A percentile compares a stretch with the other conserved stretches of the same genome.
Evolutionary conservation across 1,284 basidiomycete species (phyloP).

Genomic region (Inonotus obliquus): DNA sequence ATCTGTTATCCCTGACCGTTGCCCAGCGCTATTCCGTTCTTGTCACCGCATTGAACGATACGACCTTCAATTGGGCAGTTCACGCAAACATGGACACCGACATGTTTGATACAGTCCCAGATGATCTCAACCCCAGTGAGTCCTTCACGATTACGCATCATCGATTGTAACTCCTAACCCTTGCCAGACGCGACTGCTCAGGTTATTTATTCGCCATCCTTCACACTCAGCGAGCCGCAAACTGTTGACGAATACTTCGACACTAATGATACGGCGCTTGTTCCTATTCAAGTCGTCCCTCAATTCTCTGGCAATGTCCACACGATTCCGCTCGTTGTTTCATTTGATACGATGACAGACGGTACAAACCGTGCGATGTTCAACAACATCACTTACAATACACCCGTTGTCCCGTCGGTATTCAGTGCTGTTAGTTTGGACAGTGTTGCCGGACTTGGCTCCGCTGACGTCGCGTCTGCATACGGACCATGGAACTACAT

Average conservation of each 20-base stretch:
- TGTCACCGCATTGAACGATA: conserved; percentile 85
- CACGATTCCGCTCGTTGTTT: conserved; percentile 50
- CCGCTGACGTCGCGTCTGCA: conserved; percentile 52
- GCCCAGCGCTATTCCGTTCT: conserved; percentile 95
- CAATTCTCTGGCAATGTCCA: conserved; percentile 41
- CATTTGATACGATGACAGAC: conserved; percentile 72
- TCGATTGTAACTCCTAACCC: neutral
- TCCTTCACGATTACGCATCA: conserved; percentile 11
- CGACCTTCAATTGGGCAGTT: conserved; percentile 79
- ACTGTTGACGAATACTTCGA: conserved; percentile 47
- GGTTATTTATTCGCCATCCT: conserved; percentile 57
- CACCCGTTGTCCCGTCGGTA: conserved; percentile 66
- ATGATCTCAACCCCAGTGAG: conserved; percentile 68
- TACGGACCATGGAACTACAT: conserved; percentile 81
- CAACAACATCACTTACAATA: conserved; percentile 68
- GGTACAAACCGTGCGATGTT: conserved; percentile 78
- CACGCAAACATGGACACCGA: conserved; percentile 84
- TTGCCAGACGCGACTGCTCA: conserved; percentile 69
- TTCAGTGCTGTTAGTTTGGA: conserved; percentile 72
- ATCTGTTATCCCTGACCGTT: conserved; percentile 70
- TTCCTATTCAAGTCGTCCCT: conserved; percentile 46
- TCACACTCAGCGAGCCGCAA: conserved; percentile 40
- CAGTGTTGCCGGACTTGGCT: conserved; percentile 27
- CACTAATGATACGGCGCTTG: conserved; percentile 58
- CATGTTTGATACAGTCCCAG: conserved; percentile 85